Evolutionary conservation across 331 rosid genomes (phyloP), one percentile per base, ranked within the genome.

Genomic region (Telfairia occidentalis): DNA sequence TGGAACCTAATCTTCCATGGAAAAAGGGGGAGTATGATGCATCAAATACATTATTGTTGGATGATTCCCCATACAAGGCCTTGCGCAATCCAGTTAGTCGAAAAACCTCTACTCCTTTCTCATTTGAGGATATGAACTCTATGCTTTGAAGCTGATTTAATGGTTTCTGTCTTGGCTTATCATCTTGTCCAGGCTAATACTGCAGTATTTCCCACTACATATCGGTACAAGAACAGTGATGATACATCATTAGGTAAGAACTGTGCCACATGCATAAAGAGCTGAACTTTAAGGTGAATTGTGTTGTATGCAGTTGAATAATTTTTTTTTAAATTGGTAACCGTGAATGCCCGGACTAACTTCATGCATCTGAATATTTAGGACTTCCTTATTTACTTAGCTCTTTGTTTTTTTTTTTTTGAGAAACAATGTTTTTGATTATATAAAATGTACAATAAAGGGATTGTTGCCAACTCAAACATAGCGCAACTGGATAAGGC

Each of bases 11-110:
- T 78, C 93, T 95, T 83, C 96, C 99, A 0, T 92, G 92, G 89
- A 89, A 85, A 82, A 87, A 75, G 80, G 99, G 97, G 77, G 96
- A 83, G 77, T 92, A 81, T 76, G 78, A 85, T 42, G 96, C 85
- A 82, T 82, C 96, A 21, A 95, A 92, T 83, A 95, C 97, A 49
- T 37, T 92, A 74, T 81, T 95, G 82, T 71, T 95, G 83, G 99
- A 95, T 82, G 99, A 95, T 83, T 87, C 99, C 52, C 99, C 99
- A 1, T 89, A 92, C 75, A 91, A 95, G 85, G 96, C 99, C 73
- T 81, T 95, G 49, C 28, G 80, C 79, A 95, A 95, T 87, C 99
- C 99, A 71, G 99, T 95, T 80, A 83, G 92, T 78, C 74, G 23
- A 75, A 35, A 67, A 52, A 73, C 37, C 29, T 34, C 32, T 55